These are phyloP conservation scores for Morella rubra DNA, from an alignment of 306 rosid genomes.

Conservation along the genomic window DNA sequence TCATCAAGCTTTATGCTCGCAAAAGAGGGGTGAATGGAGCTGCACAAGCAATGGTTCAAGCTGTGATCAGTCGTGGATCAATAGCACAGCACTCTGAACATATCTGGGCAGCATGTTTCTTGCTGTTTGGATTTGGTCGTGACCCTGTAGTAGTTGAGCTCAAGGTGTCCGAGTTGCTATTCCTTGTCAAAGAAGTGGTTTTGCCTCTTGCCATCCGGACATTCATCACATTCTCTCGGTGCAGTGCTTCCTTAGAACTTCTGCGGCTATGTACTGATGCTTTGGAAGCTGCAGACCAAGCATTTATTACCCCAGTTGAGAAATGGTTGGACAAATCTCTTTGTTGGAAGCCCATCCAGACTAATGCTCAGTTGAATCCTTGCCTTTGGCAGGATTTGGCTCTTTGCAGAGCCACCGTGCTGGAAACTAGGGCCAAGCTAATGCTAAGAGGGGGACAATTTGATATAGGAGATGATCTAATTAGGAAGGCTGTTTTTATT, in stretches of 20 bases:
- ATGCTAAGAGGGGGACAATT: conserved; percentile 89
- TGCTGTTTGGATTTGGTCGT: conserved; percentile 71
- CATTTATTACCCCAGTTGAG: conserved; percentile 73
- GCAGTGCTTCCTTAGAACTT: conserved; percentile 75
- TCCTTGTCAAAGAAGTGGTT: conserved; percentile 58
- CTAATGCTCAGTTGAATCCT: conserved; percentile 81
- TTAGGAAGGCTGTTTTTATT: conserved; percentile 75
- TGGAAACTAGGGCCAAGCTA: conserved; percentile 82
- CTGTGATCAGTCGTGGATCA: conserved; percentile 56
- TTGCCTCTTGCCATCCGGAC: conserved; percentile 76
- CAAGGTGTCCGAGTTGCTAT: conserved; percentile 62
- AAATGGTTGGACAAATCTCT: conserved; percentile 79
- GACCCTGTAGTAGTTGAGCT: conserved; percentile 72
- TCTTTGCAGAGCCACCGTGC: conserved; percentile 69
- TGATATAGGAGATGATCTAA: conserved; percentile 76
- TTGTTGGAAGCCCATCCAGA: conserved; percentile 77
- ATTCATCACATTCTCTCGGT: conserved; percentile 75
- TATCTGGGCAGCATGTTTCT: conserved; percentile 83
- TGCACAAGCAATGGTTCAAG: conserved; percentile 76
- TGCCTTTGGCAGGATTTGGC: conserved; percentile 90
- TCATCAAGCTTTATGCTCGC: conserved; percentile 60
- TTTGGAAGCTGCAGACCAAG: conserved; percentile 87
- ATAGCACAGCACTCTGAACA: conserved; percentile 59
- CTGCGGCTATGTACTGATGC: conserved; percentile 72
- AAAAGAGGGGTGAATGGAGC: conserved; percentile 56